Evolutionary conservation across 257 asterid genomes (phyloP).

Genomic region (Gardenia jasminoides): DNA sequence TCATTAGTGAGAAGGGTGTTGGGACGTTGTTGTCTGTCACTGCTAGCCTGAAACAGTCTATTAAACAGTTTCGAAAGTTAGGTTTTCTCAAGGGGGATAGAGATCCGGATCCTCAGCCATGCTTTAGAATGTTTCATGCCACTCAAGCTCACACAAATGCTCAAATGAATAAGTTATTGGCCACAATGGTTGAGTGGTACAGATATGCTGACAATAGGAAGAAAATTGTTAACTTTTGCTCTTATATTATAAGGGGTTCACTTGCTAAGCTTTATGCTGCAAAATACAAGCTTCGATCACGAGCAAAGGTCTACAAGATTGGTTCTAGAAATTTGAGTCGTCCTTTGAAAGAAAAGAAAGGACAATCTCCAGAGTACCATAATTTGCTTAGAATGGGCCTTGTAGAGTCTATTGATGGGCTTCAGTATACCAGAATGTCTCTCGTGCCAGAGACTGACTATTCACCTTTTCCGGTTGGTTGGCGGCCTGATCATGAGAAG

Average conservation of each 20-base stretch:
- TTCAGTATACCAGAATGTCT: slow-evolving; percentile 88
- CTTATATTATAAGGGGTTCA: slow-evolving; percentile 90
- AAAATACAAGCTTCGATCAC: slow-evolving; percentile 86
- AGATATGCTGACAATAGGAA: slow-evolving; percentile 95
- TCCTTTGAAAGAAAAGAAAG: slow-evolving; percentile 91
- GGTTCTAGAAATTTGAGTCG: slow-evolving; percentile 83
- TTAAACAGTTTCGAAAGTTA: slow-evolving; percentile 81
- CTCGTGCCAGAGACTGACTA: slow-evolving; percentile 96
- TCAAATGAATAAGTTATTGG: slow-evolving; percentile 89
- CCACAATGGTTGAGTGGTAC: slow-evolving; percentile 95
- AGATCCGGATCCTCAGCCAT: slow-evolving; percentile 98
- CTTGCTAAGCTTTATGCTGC: slow-evolving; percentile 99
- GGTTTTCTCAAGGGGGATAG: slow-evolving; percentile 85
- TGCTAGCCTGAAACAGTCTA: slow-evolving; percentile 91
- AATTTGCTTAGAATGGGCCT: slow-evolving; percentile 93
- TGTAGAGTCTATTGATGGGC: slow-evolving; percentile 91
- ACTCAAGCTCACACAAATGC: slow-evolving; percentile 98
- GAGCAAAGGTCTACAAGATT: slow-evolving; percentile 91
- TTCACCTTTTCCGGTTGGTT: slow-evolving; percentile 72
- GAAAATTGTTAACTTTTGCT: slow-evolving; percentile 87
- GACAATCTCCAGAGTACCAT: slow-evolving; percentile 90
- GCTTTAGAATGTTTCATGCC: slow-evolving; percentile 98
- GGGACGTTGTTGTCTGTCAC: slow-evolving; percentile 93
- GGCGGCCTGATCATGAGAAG: slow-evolving; percentile 96
- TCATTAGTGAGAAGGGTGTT: slow-evolving; percentile 94